Base-by-base conservation (phyloP, 305 asterid species). In the Rubia tinctorum region DNA sequence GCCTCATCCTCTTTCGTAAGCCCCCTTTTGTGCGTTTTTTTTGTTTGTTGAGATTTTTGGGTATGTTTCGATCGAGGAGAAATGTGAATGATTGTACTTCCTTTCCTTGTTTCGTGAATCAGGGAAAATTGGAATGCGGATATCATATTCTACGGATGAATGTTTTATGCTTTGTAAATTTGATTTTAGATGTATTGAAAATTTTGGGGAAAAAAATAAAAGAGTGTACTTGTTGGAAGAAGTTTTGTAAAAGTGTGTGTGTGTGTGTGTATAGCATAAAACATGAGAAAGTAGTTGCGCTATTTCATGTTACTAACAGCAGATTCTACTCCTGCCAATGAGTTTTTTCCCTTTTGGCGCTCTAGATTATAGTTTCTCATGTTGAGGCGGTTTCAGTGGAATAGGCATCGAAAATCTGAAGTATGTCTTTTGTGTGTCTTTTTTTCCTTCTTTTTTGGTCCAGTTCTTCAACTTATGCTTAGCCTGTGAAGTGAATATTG, bases 1-100 rank as follows among this genome's bases (percentile, higher is more conserved):
- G 97, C n/a, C 93, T 88, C 51, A 83, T 90, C 74, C 80, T 86
- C 72, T 88, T 90, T 83, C 86, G 98, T 90, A 76, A 84, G 92
- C 66, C 20, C 45, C 10, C 11, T 7, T 11, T 6, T 12, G 13
- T 42, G 23, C 13, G 20, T 18, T 40, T 44, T 13, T 60, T 15
- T n/a, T n/a, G 4, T 22, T 3, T 13, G 8, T 39, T 2, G 23
- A 10, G 61, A 30, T 1, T 20, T 56, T 56, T 56, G 27, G 25
- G 62, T 56, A 30, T 30, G 34, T 17, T 53, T 53, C 22, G 2
- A 22, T 20, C 6, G 18, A 1, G n/a, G 27, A 56, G 27, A 59
- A 9, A 8, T 59, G 39, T 7, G 20, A 59, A 59, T 59, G 39
- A 23, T 59, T 59, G 14, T n/a, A 22, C 8, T 53, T 53, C 60